Conservation (phyloP, 2,329 filamentous ascomycete species). For the Chrysosporium queenslandicum region DNA sequence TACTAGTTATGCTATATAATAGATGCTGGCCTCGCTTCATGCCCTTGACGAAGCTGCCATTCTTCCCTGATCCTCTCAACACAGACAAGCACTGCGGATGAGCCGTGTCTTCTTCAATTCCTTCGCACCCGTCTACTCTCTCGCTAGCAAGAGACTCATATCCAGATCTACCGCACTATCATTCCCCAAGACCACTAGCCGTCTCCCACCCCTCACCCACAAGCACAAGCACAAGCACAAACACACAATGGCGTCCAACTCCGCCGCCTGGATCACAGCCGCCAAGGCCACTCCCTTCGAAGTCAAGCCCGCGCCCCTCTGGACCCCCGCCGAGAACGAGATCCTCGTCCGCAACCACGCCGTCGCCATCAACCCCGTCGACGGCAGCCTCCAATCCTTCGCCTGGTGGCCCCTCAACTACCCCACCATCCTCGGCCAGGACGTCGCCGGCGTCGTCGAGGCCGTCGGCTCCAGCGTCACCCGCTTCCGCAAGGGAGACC, state of each 20-base stretch:
- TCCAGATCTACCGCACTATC: background rate
- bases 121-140: background rate
- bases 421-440: conserved; percentile 33
- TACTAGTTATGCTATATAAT: too few relatives aligned
- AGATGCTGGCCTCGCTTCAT: background rate
- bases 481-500: conserved; percentile 37
- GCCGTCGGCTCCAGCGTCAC: conserved; percentile 40
- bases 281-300: conserved; percentile 24
- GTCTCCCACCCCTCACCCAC: background rate
- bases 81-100: background rate
- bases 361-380: conserved; percentile 37
- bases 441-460: conserved; percentile 39
- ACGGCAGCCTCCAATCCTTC: conserved; percentile 31
- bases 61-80: background rate
- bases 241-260: conserved; percentile 19
- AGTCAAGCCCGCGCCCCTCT: conserved; percentile 32
- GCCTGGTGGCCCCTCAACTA: conserved; percentile 24
- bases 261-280: conserved; percentile 27
- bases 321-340: conserved; percentile 27
- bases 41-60: background rate
- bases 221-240: background rate
- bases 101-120: background rate
- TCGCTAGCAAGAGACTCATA: background rate
- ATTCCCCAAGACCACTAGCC: too few relatives aligned
- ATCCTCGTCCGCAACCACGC: conserved; percentile 23